These are phyloP conservation scores for Aspergillus ellipticus DNA, from an alignment of 495 filamentous ascomycete species.

Conservation along the genomic window DNA sequence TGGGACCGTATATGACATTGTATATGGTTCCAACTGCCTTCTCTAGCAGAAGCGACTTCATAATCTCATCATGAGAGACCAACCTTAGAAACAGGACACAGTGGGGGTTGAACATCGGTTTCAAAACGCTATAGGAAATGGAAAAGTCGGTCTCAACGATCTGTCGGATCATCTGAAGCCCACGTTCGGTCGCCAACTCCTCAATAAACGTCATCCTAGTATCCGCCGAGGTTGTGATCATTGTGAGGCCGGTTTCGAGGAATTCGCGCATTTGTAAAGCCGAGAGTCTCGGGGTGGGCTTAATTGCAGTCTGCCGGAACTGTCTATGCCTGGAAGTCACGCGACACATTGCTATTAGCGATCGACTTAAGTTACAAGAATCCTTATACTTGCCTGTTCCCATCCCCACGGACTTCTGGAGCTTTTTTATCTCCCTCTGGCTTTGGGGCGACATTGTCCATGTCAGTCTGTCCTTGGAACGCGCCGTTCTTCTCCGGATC, in stretches of 20 bases:
- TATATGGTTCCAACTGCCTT: conserved; percentile 9
- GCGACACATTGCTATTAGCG: not conserved
- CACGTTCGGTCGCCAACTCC: conserved; percentile 2
- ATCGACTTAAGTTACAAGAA: too few species aligned
- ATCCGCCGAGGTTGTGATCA: not conserved
- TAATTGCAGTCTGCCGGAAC: not conserved
- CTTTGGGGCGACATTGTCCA: too few species aligned
- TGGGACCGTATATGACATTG: conserved; percentile 9
- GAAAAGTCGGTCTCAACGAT: conserved; percentile 10
- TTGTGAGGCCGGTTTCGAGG: not conserved
- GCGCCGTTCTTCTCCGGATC: too few species aligned
- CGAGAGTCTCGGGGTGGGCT: not conserved
- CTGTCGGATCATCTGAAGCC: conserved; percentile 5
- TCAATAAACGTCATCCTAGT: not conserved
- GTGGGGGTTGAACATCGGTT: conserved; percentile 10
- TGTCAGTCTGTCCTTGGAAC: too few species aligned
- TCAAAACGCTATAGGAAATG: conserved; percentile 6
- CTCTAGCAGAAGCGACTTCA: conserved; percentile 7
- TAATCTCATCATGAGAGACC: conserved; percentile 2
- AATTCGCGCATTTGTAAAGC: not conserved
- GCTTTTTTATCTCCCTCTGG: too few species aligned
- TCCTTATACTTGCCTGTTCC: too few species aligned
- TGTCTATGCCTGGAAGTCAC: not conserved
- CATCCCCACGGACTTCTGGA: too few species aligned
- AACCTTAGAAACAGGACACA: conserved; percentile 11